Conservation (phyloP, 495 filamentous ascomycete species). For the Hyaloscypha bicolor region DNA sequence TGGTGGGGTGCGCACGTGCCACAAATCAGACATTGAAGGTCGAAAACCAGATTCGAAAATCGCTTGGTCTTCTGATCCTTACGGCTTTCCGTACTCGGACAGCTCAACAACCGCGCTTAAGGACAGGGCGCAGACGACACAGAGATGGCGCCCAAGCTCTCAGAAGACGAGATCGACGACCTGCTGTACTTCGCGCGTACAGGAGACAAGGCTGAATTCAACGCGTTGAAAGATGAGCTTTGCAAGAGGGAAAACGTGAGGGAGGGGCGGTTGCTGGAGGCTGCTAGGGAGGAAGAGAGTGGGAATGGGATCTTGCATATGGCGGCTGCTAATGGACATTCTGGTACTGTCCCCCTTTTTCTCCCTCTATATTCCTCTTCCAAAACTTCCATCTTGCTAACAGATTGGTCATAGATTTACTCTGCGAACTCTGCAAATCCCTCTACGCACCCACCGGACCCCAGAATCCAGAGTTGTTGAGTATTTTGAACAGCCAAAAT, state of each 20-base stretch:
- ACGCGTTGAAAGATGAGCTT: constrained; percentile 58
- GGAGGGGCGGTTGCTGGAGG: constrained; percentile 58
- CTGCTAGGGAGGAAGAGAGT: constrained; percentile 68
- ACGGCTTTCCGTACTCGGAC: too few relatives aligned
- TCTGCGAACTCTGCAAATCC: constrained; percentile 50
- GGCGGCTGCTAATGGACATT: constrained; percentile 85
- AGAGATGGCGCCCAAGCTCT: constrained; percentile 56
- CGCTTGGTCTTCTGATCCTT: too few relatives aligned
- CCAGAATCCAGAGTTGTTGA: constrained; percentile 34
- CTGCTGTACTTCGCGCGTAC: constrained; percentile 81
- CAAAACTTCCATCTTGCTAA: neutral
- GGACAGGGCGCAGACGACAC: constrained; percentile 39
- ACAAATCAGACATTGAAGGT: too few relatives aligned
- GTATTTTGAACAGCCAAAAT: constrained; percentile 70
- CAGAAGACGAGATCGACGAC: constrained; percentile 81
- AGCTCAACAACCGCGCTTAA: constrained; percentile 4
- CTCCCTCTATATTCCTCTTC: neutral
- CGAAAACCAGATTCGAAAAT: too few relatives aligned
- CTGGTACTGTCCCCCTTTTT: constrained; percentile 49
- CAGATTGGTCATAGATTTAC: constrained; percentile 42
- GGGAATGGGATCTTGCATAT: constrained; percentile 81
- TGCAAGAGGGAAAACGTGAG: constrained; percentile 54
- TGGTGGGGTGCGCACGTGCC: too few relatives aligned
- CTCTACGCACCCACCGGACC: constrained; percentile 34
- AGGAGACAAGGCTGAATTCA: constrained; percentile 72